Percentiles rank a stretch among this genome's conserved stretches.
These are phyloP conservation scores for Murraya paniculata DNA, from an alignment of 345 rosid species.

Conservation along the genomic window DNA sequence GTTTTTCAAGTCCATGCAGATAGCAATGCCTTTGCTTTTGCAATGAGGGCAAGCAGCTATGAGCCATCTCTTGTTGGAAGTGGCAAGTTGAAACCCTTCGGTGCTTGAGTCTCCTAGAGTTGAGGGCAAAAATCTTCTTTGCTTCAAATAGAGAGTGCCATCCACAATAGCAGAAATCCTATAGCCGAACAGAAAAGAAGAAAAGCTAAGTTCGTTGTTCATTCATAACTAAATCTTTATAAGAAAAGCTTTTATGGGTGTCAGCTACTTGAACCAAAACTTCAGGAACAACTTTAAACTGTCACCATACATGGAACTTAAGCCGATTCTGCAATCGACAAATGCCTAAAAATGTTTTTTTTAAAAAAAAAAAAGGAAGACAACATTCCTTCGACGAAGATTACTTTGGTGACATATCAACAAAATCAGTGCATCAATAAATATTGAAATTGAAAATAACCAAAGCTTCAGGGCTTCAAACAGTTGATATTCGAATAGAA, in stretches of 20 bases:
- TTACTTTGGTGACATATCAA: background rate
- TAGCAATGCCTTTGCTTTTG: background rate
- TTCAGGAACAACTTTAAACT: background rate
- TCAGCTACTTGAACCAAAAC: too few species aligned
- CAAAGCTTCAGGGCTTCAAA: background rate
- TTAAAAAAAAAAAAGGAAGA: too few species aligned
- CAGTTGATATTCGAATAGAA: background rate
- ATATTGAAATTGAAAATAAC: background rate
- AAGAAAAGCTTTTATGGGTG: background rate
- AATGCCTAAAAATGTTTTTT: background rate
- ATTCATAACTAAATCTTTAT: background rate
- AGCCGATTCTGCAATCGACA: background rate
- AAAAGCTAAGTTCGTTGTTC: background rate
- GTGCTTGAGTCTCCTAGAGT: background rate
- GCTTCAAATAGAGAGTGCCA: constrained; percentile 21
- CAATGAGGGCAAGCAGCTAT: background rate
- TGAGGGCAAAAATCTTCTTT: background rate
- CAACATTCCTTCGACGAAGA: background rate
- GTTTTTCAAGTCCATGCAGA: background rate
- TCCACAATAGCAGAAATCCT: constrained; percentile 31
- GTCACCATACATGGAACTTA: background rate
- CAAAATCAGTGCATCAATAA: background rate
- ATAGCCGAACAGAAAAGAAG: background rate
- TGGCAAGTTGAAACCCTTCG: background rate
- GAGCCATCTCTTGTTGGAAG: background rate